Conservation (phyloP, 441 rosid genomes). For the Brassica balearica region DNA sequence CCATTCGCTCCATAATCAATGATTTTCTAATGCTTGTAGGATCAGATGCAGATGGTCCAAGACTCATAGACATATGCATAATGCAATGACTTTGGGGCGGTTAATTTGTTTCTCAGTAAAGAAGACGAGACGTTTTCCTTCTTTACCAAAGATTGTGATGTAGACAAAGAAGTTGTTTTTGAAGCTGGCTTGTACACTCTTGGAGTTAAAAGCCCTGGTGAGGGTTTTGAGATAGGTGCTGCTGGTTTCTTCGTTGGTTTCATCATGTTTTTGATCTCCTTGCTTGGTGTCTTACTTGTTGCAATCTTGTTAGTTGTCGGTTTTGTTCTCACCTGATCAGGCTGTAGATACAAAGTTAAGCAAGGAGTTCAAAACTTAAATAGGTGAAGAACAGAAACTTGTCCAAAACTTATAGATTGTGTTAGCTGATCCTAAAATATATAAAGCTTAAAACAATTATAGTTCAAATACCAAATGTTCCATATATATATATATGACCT, state of each 20-base stretch:
- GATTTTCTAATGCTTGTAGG: slow-evolving; percentile 61
- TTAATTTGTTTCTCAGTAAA: slow-evolving; percentile 59
- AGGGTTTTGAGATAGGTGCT: slow-evolving; percentile 50
- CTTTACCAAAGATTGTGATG: slow-evolving; percentile 52
- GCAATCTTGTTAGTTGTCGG: background rate
- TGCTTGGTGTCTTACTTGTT: slow-evolving; percentile 1
- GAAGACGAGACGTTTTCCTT: slow-evolving; percentile 44
- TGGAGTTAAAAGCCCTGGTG: slow-evolving; percentile 33
- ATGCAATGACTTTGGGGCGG: slow-evolving; percentile 72
- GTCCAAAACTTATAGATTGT: background rate
- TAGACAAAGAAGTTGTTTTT: slow-evolving; percentile 46
- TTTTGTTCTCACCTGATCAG: background rate
- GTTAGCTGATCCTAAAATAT: background rate
- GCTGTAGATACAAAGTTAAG: background rate
- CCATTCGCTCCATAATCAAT: slow-evolving; percentile 92
- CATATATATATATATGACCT: background rate
- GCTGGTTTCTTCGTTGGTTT: slow-evolving; percentile 62
- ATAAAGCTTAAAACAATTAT: background rate
- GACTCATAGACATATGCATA: slow-evolving; percentile 56
- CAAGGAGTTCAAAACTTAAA: background rate
- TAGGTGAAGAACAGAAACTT: background rate
- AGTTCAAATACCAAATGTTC: background rate
- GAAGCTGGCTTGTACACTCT: slow-evolving; percentile 52
- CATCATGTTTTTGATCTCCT: slow-evolving; percentile 50
- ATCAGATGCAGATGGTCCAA: slow-evolving; percentile 55